Evolutionary conservation across 2,329 filamentous ascomycete species (phyloP), one percentile per base, ranked within the genome.

Genomic region (Lachnellula cervina): DNA sequence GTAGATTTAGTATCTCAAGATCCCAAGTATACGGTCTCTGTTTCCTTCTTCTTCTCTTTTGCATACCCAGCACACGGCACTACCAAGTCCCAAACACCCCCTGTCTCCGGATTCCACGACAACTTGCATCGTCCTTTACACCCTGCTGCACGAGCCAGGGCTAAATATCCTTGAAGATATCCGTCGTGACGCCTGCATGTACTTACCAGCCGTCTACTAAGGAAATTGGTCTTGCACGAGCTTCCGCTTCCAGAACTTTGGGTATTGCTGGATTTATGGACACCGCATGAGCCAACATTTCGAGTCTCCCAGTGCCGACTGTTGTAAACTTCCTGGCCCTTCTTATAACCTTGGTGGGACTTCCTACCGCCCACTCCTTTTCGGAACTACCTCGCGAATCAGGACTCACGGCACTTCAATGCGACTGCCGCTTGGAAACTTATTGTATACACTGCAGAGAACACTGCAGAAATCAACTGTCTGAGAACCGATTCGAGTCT

Each of bases 231-330:
- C 58, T 62, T 59, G 59, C 60, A 63, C 59, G 58, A 67, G 61
- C 60, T 64, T 61, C 64, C 59, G 57, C 59, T 66, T 66, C 66
- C 63, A 69, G 65, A 65, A 65, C 62, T 62, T 64, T 66, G 64
- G 66, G 59, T 60, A 63, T 63, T 58, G 58, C 54, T 59, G 58
- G 62, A 61, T 55, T 61, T 57, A 51, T 63, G 61, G 63, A 61
- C 62, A 64, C 59, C 56, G 64, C 66, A 64, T 67, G 64, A 68
- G 65, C 64, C 64, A 68, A 63, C 64, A 51, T 42, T 62, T 60
- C 56, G 47, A 56, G 49, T 55, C 53, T 57, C 43, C 49, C 66
- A 64, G 52, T 62, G 57, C 61, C 61, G 55, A 63, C 57, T 55
- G 38, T 57, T 51, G 34, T 57, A 51, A 48, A 56, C 49, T 56